These are phyloP conservation scores for Boletus patriciae DNA, from an alignment of 768 basidiomycete genomes.

Conservation along the genomic window DNA sequence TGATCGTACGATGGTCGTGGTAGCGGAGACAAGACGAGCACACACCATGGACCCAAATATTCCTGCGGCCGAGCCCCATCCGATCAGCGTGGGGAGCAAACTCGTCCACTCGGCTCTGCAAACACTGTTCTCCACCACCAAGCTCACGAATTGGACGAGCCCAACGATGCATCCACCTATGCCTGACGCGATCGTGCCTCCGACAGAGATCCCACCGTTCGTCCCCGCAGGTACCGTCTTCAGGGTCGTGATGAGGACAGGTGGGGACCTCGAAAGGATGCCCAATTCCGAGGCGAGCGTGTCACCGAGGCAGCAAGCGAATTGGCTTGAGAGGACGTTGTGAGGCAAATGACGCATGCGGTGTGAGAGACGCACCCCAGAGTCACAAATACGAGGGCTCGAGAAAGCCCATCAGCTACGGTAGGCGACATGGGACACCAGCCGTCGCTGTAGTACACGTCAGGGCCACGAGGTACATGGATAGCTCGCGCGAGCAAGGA, in stretches of 20 bases:
- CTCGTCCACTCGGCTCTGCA: conserved; percentile 45
- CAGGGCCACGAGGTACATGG: conserved; percentile 12
- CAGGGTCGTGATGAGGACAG: conserved; percentile 78
- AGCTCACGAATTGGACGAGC: conserved; percentile 49
- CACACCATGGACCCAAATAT: conserved; percentile 77
- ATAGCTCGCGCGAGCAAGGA: conserved; percentile 17
- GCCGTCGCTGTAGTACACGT: conserved; percentile 37
- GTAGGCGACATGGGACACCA: conserved; percentile 65
- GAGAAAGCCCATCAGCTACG: conserved; percentile 53
- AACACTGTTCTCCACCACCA: conserved; percentile 60
- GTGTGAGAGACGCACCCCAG: conserved; percentile 54
- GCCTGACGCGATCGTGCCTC: conserved; percentile 73
- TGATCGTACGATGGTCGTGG: conserved; percentile 1
- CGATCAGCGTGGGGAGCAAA: conserved; percentile 45
- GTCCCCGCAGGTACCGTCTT: conserved; percentile 81
- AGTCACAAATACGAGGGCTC: conserved; percentile 58
- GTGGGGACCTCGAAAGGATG: conserved; percentile 68
- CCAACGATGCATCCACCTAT: conserved; percentile 77
- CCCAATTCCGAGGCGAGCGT: conserved; percentile 94
- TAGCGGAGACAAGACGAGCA: conserved; percentile 1
- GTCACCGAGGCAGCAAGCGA: conserved; percentile 86
- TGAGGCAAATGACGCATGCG: not conserved
- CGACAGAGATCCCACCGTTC: conserved; percentile 80
- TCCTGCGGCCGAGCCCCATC: conserved; percentile 67
- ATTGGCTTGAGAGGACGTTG: conserved; percentile 53